Conservation (phyloP, 2,329 filamentous ascomycete genomes). For the Alternaria sp. region DNA sequence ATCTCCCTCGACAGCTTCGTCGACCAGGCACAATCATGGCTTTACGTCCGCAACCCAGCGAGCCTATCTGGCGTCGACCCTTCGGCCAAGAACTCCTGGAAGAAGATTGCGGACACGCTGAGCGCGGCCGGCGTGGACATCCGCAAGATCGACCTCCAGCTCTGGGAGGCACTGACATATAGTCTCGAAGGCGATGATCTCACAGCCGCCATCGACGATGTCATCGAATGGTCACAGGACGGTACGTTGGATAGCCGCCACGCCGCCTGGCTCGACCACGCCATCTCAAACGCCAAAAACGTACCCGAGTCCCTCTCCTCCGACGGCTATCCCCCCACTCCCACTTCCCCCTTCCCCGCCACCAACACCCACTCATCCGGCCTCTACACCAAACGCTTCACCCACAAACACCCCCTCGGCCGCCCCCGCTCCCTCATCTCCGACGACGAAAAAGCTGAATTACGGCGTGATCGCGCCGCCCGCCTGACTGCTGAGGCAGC, state of each 20-base stretch:
- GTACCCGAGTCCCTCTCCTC: neutral
- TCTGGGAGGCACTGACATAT: neutral
- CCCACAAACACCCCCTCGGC: neutral
- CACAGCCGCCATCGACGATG: neutral
- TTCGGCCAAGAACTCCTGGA: neutral
- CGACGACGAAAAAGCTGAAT: neutral
- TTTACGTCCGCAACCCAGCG: neutral
- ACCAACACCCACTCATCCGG: no score
- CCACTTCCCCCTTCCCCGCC: neutral
- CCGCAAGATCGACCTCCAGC: neutral
- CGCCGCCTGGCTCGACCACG: neutral
- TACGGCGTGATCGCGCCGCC: no score
- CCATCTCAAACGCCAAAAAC: neutral
- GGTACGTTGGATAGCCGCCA: neutral
- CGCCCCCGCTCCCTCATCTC: neutral
- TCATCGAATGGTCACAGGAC: neutral
- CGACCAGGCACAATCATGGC: neutral
- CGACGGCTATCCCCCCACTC: neutral
- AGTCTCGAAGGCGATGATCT: neutral
- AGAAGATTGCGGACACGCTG: neutral
- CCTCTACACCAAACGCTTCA: conserved; percentile 4
- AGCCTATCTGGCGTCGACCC: neutral
- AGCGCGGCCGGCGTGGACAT: neutral
- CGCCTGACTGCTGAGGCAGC: neutral
- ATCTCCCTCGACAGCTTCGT: neutral